These are phyloP conservation scores for Hypoxylon cercidicola DNA, from an alignment of 495 filamentous ascomycete species.

Conservation along the genomic window DNA sequence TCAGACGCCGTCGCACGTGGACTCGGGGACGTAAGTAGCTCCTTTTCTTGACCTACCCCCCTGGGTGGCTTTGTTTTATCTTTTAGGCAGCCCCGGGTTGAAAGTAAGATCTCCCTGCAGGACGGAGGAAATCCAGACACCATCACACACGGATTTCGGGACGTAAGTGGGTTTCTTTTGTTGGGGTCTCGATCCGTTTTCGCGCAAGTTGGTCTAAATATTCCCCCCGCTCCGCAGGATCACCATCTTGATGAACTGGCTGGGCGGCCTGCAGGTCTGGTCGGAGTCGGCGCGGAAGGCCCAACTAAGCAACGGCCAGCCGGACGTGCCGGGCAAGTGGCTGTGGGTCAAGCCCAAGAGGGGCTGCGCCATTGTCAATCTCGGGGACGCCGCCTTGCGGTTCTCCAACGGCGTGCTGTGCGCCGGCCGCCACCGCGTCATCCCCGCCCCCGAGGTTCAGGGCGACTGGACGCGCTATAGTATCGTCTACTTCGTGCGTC, in stretches of 20 bases:
- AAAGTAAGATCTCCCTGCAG: not conserved
- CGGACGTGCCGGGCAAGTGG: constrained; percentile 61
- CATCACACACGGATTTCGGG: not conserved
- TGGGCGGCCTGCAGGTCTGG: constrained; percentile 68
- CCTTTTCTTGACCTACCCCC: constrained; percentile 43
- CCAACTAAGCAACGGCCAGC: constrained; percentile 29
- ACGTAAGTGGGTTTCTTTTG: constrained; percentile 22
- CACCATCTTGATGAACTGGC: constrained; percentile 69
- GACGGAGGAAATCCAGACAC: constrained; percentile 1
- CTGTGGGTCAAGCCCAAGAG: constrained; percentile 67
- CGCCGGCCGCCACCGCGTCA: constrained; percentile 71
- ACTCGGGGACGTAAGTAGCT: constrained; percentile 57
- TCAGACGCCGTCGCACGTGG: constrained; percentile 49
- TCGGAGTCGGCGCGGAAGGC: constrained; percentile 51
- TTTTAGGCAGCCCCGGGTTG: not conserved
- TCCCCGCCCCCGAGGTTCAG: constrained; percentile 65
- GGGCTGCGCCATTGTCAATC: constrained; percentile 69
- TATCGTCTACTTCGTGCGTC: constrained; percentile 71
- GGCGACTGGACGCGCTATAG: constrained; percentile 63
- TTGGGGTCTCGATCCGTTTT: not conserved
- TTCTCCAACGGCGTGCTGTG: constrained; percentile 70
- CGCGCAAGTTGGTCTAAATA: no score
- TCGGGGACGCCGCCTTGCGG: constrained; percentile 72
- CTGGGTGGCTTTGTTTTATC: not conserved
- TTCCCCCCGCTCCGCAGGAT: constrained; percentile 48